Conservation (phyloP, 2,329 filamentous ascomycete genomes). For the Talaromyces rugulosus region DNA sequence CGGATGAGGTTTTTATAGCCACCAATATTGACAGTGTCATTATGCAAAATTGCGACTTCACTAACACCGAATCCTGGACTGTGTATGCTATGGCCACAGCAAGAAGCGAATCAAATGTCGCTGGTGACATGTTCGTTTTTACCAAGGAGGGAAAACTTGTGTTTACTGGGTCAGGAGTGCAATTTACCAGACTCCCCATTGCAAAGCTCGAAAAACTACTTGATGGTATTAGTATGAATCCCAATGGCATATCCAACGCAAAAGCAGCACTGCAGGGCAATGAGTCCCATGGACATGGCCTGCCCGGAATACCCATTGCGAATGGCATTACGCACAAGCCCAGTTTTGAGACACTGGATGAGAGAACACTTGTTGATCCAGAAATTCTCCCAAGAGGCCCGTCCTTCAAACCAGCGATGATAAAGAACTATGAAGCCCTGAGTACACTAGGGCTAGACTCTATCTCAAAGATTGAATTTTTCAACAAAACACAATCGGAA, state of each 20-base stretch:
- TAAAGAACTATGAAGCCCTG: neutral
- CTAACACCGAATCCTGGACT: conserved; percentile 3
- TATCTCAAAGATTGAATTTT: conserved; percentile 8
- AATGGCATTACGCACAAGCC: neutral
- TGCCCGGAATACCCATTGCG: neutral
- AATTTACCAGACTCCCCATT: conserved; percentile 5
- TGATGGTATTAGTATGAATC: conserved; percentile 2
- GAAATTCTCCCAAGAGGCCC: neutral
- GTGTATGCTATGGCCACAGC: conserved; percentile 7
- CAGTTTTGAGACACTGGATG: conserved; percentile 1
- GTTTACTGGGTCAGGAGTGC: conserved; percentile 7
- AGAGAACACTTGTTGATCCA: conserved; percentile 4
- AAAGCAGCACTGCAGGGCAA: neutral
- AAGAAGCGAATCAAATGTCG: conserved; percentile 3
- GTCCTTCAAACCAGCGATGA: conserved; percentile 3
- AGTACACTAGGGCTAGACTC: conserved; percentile 4
- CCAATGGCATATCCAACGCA: neutral
- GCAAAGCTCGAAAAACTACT: conserved; percentile 8
- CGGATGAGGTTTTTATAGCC: conserved; percentile 6
- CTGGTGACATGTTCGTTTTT: conserved; percentile 12
- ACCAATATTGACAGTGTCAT: conserved; percentile 8
- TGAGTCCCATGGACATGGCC: neutral
- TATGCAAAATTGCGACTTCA: conserved; percentile 10
- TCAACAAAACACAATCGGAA: conserved; percentile 4
- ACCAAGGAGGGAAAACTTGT: conserved; percentile 7